phyloP scores from a whole-genome alignment of 805 yeast genomes.

The Candida dajiaensis region DNA sequence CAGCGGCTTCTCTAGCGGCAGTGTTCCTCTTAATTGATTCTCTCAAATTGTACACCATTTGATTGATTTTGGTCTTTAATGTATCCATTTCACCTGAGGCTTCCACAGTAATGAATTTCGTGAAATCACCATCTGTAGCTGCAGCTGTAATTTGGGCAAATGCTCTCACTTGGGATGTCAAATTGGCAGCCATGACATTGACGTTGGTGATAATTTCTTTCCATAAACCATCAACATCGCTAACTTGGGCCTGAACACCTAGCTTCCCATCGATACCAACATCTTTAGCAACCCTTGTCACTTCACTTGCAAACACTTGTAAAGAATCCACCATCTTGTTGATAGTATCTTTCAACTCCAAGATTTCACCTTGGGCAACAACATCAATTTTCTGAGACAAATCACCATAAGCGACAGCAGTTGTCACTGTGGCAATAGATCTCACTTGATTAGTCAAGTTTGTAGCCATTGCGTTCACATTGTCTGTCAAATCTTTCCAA shows the following conservation, averaged over 20 bases:
- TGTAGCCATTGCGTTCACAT: conserved; percentile 92
- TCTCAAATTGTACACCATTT: conserved; percentile 79
- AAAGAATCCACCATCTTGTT: conserved; percentile 90
- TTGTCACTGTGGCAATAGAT: conserved; percentile 88
- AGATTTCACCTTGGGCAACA: conserved; percentile 85
- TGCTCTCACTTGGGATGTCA: conserved; percentile 88
- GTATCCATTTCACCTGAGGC: conserved; percentile 83
- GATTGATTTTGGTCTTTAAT: conserved; percentile 51
- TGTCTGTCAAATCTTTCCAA: conserved; percentile 87
- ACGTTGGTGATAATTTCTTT: conserved; percentile 87
- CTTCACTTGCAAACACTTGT: conserved; percentile 83
- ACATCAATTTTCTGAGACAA: conserved; percentile 84
- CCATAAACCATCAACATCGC: conserved; percentile 89
- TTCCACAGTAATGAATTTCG: conserved; percentile 83
- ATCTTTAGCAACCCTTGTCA: conserved; percentile 84
- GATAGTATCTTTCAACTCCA: conserved; percentile 79
- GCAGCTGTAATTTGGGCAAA: conserved; percentile 92
- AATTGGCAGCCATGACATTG: conserved; percentile 86
- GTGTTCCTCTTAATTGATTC: conserved; percentile 89
- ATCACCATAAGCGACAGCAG: conserved; percentile 94
- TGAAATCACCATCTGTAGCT: conserved; percentile 92
- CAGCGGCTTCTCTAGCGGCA: conserved; percentile 92
- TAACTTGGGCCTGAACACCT: conserved; percentile 87
- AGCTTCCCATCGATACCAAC: conserved; percentile 90
- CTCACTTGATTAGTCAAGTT: conserved; percentile 87